Conservation (phyloP, 306 rosid species). For the Trifolium dubium region DNA sequence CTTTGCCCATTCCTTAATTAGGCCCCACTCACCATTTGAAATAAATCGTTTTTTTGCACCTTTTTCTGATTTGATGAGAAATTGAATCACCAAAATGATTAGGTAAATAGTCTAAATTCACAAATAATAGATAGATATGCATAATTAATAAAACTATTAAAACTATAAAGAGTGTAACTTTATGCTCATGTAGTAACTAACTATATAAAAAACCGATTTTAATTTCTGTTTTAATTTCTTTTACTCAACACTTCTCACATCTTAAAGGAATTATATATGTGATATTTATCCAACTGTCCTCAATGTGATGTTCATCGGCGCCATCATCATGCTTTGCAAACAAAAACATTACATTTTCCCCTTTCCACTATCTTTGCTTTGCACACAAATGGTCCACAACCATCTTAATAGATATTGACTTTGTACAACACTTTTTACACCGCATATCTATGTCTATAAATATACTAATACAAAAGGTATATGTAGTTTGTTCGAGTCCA, state of each 20-base stretch:
- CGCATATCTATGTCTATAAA: slow-evolving; percentile 8
- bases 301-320: slow-evolving; percentile 15
- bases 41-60: slow-evolving; percentile 41
- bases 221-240: not conserved
- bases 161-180: too few species aligned
- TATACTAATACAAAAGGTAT: not conserved
- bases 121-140: not conserved
- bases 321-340: slow-evolving; percentile 34
- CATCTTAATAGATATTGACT: slow-evolving; percentile 52
- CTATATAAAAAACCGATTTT: too few species aligned
- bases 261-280: not conserved
- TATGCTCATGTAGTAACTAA: not conserved
- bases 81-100: slow-evolving; percentile 20
- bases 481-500: not conserved
- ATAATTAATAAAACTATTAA: too few species aligned
- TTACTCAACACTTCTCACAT: not conserved
- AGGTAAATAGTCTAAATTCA: not conserved
- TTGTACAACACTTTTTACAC: slow-evolving; percentile 27
- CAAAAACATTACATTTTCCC: slow-evolving; percentile 35
- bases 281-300: not conserved
- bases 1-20: slow-evolving; percentile 45
- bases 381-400: slow-evolving; percentile 44
- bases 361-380: slow-evolving; percentile 43
- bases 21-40: slow-evolving; percentile 54
- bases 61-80: slow-evolving; percentile 14